Percentiles rank a stretch among this genome's conserved stretches.
These are phyloP conservation scores for Lasiodiplodia gonubiensis DNA, from an alignment of 2,329 filamentous ascomycete species.

Conservation along the genomic window DNA sequence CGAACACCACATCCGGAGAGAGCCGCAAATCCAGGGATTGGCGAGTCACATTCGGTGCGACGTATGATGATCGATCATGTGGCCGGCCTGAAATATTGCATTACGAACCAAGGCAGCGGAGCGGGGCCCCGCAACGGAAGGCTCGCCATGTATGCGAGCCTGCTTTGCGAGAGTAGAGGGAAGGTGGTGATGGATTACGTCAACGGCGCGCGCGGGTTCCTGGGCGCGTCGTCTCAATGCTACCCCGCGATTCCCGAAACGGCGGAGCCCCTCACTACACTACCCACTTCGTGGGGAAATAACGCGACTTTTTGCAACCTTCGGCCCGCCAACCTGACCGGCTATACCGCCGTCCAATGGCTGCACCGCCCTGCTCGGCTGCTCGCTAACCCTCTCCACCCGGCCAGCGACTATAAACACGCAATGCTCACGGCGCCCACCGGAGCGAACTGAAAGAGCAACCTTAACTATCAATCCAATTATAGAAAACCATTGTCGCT, in stretches of 20 bases:
- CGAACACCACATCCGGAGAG: not conserved
- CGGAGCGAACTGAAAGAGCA: slow-evolving; percentile 6
- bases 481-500: slow-evolving; percentile 12
- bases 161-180: not conserved
- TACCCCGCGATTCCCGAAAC: slow-evolving; percentile 17
- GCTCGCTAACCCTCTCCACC: not conserved
- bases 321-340: not conserved
- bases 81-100: not conserved
- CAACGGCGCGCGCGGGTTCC: slow-evolving; percentile 7
- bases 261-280: slow-evolving; percentile 14
- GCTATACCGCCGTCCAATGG: slow-evolving; percentile 12
- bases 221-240: not conserved
- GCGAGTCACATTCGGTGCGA: slow-evolving; percentile 1
- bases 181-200: slow-evolving; percentile 25
- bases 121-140: not conserved
- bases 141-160: not conserved
- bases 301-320: not conserved
- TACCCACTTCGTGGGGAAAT: not conserved
- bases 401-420: not conserved
- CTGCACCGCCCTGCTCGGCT: not conserved
- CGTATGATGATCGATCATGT: slow-evolving; percentile 12
- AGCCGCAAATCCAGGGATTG: not conserved
- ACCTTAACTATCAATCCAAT: slow-evolving; percentile 5
- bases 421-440: not conserved
- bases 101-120: not conserved